These are phyloP conservation scores for Ogataea thermomethanolica DNA, from an alignment of 805 yeast species.

Conservation along the genomic window DNA sequence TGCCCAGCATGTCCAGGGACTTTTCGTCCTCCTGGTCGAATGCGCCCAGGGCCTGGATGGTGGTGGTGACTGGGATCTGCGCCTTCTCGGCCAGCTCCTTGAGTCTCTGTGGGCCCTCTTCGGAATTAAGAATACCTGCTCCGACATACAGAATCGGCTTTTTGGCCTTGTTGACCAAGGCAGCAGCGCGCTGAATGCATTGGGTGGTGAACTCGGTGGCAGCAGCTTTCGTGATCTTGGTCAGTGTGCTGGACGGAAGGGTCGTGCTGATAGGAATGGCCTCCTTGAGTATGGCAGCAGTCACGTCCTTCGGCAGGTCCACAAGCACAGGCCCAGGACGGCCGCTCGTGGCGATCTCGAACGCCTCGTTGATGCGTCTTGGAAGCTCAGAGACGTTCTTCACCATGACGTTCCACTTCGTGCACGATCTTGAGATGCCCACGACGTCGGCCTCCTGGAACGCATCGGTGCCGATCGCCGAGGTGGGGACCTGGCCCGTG, in stretches of 20 bases:
- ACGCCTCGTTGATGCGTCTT: constrained; percentile 93
- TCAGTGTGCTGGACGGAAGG: constrained; percentile 69
- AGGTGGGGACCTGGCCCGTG: constrained; percentile 95
- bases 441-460: constrained; percentile 99
- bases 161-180: constrained; percentile 74
- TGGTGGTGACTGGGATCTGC: constrained; percentile 92
- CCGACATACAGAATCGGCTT: constrained; percentile 90
- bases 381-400: constrained; percentile 93
- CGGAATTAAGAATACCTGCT: constrained; percentile 78
- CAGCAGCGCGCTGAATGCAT: constrained; percentile 74
- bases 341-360: constrained; percentile 92
- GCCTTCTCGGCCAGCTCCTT: constrained; percentile 89
- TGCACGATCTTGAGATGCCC: constrained; percentile 95
- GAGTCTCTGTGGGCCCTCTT: constrained; percentile 73
- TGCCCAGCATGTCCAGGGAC: constrained; percentile 93
- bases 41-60: constrained; percentile 90
- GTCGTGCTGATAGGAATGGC: constrained; percentile 82
- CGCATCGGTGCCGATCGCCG: constrained; percentile 96
- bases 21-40: constrained; percentile 90
- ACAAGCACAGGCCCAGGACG: constrained; percentile 99
- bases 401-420: constrained; percentile 99
- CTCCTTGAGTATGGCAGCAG: constrained; percentile 81
- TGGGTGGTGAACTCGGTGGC: constrained; percentile 71
- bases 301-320: constrained; percentile 96
- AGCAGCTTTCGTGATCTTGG: constrained; percentile 64